Evolutionary conservation across 768 basidiomycete species (phyloP).

Genomic region (Aureoboletus auriporus): DNA sequence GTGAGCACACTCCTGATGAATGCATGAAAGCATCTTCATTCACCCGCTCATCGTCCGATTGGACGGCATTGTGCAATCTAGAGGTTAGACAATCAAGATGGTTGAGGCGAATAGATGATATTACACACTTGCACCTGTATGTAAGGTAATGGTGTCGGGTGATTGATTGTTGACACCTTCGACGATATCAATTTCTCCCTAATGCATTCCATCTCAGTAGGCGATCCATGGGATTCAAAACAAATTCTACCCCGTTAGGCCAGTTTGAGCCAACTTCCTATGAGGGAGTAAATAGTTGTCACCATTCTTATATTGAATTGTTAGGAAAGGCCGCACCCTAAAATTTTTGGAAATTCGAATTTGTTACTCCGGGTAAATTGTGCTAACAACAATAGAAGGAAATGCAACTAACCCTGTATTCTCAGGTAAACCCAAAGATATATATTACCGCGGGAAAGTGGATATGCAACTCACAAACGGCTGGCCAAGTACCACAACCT

Average conservation of each 20-base stretch:
- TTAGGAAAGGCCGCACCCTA: conserved; percentile 16
- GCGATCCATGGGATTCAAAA: not conserved
- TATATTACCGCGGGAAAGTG: not conserved
- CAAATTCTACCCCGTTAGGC: conserved; percentile 18
- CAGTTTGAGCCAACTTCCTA: conserved; percentile 28
- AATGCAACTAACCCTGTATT: conserved; percentile 15
- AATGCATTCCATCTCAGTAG: not conserved
- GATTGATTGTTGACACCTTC: conserved; percentile 32
- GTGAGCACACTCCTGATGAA: not conserved
- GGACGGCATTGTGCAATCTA: conserved; percentile 34
- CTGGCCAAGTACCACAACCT: conserved; percentile 39
- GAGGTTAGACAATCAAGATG: not conserved
- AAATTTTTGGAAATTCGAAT: not conserved
- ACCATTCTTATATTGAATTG: not conserved
- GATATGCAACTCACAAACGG: conserved; percentile 27
- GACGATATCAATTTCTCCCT: conserved; percentile 33
- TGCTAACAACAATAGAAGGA: not conserved
- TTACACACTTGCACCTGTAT: conserved; percentile 23
- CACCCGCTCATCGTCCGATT: conserved; percentile 30
- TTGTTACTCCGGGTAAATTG: not conserved
- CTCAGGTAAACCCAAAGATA: not conserved
- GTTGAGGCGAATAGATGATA: not conserved
- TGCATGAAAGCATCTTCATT: not conserved
- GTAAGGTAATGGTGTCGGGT: conserved; percentile 26
- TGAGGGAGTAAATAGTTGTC: not conserved